A percentile compares a stretch with the other conserved stretches of the same genome.
Conservation (phyloP, 2,329 filamentous ascomycete species). For the Exophiala xenobiotica region DNA sequence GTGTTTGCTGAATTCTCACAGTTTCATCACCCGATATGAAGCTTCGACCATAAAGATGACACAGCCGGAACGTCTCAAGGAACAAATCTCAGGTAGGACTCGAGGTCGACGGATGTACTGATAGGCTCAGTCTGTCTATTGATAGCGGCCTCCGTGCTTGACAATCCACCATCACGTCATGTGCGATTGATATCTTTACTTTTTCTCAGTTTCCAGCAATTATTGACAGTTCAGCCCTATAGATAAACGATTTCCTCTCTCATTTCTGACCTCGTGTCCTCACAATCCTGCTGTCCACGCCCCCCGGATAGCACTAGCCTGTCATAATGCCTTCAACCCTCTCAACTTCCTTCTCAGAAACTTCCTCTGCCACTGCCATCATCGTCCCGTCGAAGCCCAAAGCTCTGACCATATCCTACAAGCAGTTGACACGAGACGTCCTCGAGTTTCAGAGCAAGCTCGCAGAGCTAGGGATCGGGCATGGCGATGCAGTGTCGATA, state of each 20-base stretch:
- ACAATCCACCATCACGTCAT: background rate
- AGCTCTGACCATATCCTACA: constrained; percentile 68
- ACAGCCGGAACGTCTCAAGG: too few relatives aligned
- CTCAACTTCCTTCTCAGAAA: constrained; percentile 55
- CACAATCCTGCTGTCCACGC: background rate
- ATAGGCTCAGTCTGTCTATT: background rate
- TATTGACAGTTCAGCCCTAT: background rate
- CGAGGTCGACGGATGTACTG: background rate
- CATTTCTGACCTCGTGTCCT: background rate
- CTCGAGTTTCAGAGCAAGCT: constrained; percentile 73
- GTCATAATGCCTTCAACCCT: constrained; percentile 54
- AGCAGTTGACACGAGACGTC: constrained; percentile 65
- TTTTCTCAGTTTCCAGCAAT: background rate
- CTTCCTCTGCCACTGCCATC: constrained; percentile 59
- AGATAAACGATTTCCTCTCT: background rate
- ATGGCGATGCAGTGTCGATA: constrained; percentile 73
- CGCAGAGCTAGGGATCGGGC: constrained; percentile 69
- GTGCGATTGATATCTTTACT: background rate
- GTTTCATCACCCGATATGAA: background rate
- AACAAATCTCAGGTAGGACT: background rate
- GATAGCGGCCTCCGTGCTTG: background rate
- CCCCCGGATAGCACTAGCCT: background rate
- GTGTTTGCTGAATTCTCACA: background rate
- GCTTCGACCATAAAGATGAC: background rate
- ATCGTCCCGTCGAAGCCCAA: constrained; percentile 68